Percentiles rank a stretch among this genome's conserved stretches.
Conservation (phyloP, 2,329 filamentous ascomycete species). For the Alternaria dauci region DNA sequence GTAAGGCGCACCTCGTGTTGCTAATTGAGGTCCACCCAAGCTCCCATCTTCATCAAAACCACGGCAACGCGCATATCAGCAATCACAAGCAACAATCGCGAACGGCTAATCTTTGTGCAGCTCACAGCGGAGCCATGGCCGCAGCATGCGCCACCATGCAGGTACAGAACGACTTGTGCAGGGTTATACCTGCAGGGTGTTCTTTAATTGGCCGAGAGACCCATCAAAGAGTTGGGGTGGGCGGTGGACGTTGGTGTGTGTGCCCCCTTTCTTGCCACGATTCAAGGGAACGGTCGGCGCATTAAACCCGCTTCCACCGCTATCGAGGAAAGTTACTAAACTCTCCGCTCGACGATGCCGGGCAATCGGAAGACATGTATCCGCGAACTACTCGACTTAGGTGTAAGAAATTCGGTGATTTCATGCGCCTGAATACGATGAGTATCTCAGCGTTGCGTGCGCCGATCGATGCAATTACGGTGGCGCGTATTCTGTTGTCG, state of each 20-base stretch:
- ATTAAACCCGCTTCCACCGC: conserved; percentile 12
- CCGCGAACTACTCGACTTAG: not conserved
- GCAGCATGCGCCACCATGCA: conserved; percentile 28
- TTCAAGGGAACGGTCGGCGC: conserved; percentile 11
- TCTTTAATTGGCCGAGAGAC: conserved; percentile 27
- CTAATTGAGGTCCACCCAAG: conserved; percentile 3
- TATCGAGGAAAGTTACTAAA: conserved; percentile 17
- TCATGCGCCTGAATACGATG: not conserved
- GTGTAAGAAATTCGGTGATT: not conserved
- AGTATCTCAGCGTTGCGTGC: not conserved
- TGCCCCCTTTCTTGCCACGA: conserved; percentile 17
- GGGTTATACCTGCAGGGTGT: conserved; percentile 13
- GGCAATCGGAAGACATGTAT: not conserved
- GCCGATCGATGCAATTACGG: not conserved
- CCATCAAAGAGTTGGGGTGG: conserved; percentile 24
- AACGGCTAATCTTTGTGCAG: conserved; percentile 30
- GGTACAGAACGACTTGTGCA: conserved; percentile 31
- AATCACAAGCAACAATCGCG: conserved; percentile 19
- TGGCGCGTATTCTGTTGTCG: not conserved
- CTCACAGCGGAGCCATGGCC: conserved; percentile 27
- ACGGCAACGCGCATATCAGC: conserved; percentile 16
- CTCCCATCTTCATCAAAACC: conserved; percentile 9
- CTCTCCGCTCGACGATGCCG: conserved; percentile 7
- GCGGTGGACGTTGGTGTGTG: conserved; percentile 6
- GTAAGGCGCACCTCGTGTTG: conserved; percentile 2